phyloP scores from a whole-genome alignment of 176 grass and related monocot genomes.

The Juncus inflexus region DNA sequence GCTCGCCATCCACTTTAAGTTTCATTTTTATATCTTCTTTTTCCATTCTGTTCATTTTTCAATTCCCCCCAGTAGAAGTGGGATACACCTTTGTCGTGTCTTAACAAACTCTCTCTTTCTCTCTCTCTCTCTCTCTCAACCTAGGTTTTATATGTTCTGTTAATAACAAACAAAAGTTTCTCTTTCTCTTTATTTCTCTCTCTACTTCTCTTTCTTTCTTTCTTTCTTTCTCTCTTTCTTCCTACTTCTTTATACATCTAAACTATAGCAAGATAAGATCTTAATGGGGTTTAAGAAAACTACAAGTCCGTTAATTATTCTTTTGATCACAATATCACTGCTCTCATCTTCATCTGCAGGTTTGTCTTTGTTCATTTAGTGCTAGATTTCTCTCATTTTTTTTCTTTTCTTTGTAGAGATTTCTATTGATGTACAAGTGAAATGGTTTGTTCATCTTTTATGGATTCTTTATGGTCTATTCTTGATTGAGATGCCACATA shows the following conservation, averaged over 20 bases:
- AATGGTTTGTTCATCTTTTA: background rate
- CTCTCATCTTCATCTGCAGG: constrained; percentile 34
- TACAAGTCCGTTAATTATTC: constrained; percentile 13
- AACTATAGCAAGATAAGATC: constrained; percentile 10
- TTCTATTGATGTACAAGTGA: background rate
- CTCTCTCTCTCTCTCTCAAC: background rate
- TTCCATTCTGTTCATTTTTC: background rate
- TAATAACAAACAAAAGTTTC: constrained; percentile 24
- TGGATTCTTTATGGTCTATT: background rate
- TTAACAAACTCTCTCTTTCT: constrained; percentile 5
- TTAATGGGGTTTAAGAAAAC: constrained; percentile 28
- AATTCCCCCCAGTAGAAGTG: constrained; percentile 15
- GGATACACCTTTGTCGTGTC: constrained; percentile 26
- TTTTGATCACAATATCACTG: constrained; percentile 12
- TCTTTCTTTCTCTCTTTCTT: constrained; percentile 22
- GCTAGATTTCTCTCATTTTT: background rate
- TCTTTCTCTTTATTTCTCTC: constrained; percentile 1
- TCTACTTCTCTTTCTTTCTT: background rate
- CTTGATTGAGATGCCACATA: too few relatives aligned
- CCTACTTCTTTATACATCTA: constrained; percentile 11
- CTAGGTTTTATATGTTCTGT: constrained; percentile 2
- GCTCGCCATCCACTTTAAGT: constrained; percentile 26
- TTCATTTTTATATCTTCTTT: constrained; percentile 20
- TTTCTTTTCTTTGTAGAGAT: background rate
- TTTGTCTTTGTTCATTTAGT: constrained; percentile 1